Evolutionary conservation across 768 basidiomycete species (phyloP).

Genomic region (Clitopilus passeckerianus): DNA sequence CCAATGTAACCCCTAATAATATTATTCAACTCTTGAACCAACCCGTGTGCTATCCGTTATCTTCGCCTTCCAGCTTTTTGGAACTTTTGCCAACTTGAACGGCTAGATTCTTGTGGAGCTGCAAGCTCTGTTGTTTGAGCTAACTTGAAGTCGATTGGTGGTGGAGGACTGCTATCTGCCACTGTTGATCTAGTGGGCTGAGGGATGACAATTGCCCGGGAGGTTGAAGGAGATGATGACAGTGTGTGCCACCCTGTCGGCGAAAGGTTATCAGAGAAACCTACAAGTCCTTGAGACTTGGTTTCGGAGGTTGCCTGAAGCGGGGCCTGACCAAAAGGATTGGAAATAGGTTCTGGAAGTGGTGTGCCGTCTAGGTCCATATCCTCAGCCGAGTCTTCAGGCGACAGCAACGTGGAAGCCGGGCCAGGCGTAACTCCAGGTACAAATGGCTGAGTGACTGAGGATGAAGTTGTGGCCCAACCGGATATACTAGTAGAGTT

Average conservation of each 20-base stretch:
- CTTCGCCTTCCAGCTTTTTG: slow-evolving; percentile 29
- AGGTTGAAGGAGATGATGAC: no score
- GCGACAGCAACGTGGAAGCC: neutral
- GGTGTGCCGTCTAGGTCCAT: slow-evolving; percentile 6
- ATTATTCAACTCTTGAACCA: slow-evolving; percentile 14
- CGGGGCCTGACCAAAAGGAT: slow-evolving; percentile 63
- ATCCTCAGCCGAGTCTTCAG: neutral
- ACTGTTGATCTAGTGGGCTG: no score
- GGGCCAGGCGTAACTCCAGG: neutral
- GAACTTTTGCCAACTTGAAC: slow-evolving; percentile 58
- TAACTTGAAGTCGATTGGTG: neutral
- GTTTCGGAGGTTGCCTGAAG: slow-evolving; percentile 37
- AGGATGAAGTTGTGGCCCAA: slow-evolving; percentile 41
- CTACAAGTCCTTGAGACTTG: slow-evolving; percentile 8
- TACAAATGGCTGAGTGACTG: neutral
- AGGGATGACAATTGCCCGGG: no score
- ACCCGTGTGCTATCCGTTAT: slow-evolving; percentile 4
- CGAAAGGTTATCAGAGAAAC: neutral
- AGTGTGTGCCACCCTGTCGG: no score
- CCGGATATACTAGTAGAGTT: slow-evolving; percentile 33
- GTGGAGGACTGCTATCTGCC: neutral
- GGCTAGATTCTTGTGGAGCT: slow-evolving; percentile 19
- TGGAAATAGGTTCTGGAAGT: slow-evolving; percentile 40
- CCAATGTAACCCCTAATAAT: neutral
- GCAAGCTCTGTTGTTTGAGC: neutral